Percentiles rank a stretch among this genome's conserved stretches.
Evolutionary conservation across 805 yeast genomes (phyloP).

Genomic region (Yarrowia hollandica): DNA sequence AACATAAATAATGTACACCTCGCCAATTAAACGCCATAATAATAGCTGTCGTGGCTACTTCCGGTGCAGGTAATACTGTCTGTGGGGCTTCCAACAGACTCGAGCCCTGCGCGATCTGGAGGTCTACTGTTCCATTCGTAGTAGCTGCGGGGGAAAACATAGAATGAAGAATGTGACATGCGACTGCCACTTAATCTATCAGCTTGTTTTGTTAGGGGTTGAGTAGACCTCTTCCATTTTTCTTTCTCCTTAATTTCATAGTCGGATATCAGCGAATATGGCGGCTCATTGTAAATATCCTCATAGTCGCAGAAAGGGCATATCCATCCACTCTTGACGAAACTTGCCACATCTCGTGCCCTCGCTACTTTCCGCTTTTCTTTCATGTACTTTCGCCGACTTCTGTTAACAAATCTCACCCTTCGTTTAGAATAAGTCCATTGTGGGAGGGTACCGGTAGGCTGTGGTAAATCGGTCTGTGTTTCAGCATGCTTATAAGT

Average conservation of each 20-base stretch:
- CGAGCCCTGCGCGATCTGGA: not conserved
- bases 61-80: too few relatives aligned
- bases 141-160: not conserved
- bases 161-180: not conserved
- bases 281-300: slow-evolving; percentile 2
- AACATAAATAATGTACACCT: not conserved
- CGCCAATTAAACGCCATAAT: not conserved
- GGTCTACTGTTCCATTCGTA: slow-evolving; percentile 1
- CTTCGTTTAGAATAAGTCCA: not conserved
- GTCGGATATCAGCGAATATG: not conserved
- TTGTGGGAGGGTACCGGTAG: too few relatives aligned
- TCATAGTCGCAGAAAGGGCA: slow-evolving; percentile 9
- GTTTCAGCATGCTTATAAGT: not conserved
- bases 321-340: not conserved
- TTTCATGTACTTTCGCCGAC: slow-evolving; percentile 6
- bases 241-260: not conserved
- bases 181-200: too few relatives aligned
- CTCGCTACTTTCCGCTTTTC: not conserved
- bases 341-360: not conserved
- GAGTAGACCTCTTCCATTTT: not conserved
- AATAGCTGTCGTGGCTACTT: not conserved
- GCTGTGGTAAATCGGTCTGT: slow-evolving; percentile 1
- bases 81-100: too few relatives aligned
- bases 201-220: not conserved
- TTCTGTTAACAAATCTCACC: slow-evolving; percentile 5